These are phyloP conservation scores for Aphelidium insulamus DNA, from an alignment of 371 early-diverging fungal species.

Conservation along the genomic window DNA sequence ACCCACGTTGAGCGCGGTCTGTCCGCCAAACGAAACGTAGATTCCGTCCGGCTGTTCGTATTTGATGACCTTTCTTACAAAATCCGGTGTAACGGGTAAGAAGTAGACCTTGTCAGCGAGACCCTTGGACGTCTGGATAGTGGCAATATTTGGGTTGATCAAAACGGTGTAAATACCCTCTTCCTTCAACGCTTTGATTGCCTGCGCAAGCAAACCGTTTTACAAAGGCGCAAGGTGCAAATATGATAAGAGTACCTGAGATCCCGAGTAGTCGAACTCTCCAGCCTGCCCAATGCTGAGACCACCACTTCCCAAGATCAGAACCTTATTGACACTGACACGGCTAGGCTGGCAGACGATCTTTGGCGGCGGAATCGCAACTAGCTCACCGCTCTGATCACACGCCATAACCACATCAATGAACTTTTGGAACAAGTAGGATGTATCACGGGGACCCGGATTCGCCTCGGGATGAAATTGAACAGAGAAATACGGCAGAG, in stretches of 20 bases:
- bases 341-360: slow-evolving; percentile 1
- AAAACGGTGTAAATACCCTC: slow-evolving; percentile 76
- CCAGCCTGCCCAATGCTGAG: slow-evolving; percentile 93
- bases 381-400: slow-evolving; percentile 36
- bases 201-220: slow-evolving; percentile 22
- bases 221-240: neutral
- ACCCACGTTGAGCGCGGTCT: slow-evolving; percentile 83
- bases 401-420: slow-evolving; percentile 49
- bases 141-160: slow-evolving; percentile 93
- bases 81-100: slow-evolving; percentile 77
- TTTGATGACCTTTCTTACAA: slow-evolving; percentile 74
- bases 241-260: slow-evolving; percentile 16
- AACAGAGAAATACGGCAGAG: slow-evolving; percentile 79
- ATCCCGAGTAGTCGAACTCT: slow-evolving; percentile 94
- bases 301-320: slow-evolving; percentile 90
- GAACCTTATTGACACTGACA: slow-evolving; percentile 40
- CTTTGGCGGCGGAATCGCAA: slow-evolving; percentile 41
- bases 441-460: slow-evolving; percentile 93
- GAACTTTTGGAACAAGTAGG: slow-evolving; percentile 82
- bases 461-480: slow-evolving; percentile 96
- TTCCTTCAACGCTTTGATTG: slow-evolving; percentile 90
- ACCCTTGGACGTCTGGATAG: slow-evolving; percentile 83
- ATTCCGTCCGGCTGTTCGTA: slow-evolving; percentile 87
- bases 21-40: slow-evolving; percentile 84
- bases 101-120: slow-evolving; percentile 90